Evolutionary conservation across 2,329 filamentous ascomycete species (phyloP), one percentile per base, ranked within the genome.

Genomic region (Chrysosporium queenslandicum): DNA sequence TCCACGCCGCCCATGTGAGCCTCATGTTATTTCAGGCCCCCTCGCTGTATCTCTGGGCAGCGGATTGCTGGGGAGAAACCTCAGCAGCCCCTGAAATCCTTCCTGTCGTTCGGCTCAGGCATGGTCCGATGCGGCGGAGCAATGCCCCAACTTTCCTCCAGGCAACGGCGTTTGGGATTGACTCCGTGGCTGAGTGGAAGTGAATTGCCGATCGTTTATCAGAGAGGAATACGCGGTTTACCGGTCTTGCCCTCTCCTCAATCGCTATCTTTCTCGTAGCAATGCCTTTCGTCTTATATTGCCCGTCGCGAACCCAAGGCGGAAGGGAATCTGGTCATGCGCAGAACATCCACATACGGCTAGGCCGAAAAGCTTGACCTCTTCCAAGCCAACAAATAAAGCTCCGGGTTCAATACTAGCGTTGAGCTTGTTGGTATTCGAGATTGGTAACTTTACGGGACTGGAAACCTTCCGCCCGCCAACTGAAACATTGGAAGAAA

Each of bases 391-490:
- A 9, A 12, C 30, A 18, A 25, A 47, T 37, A 41, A 41, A 20
- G 36, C 36, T 8, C 16, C 25, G 23, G 46, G 21, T n/a, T 41
- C n/a, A 41, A 41, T 49, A 49, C 46, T 49, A 49, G 46, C 36
- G 34, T 41, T 49, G 46, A 49, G 46, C 46, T 49, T 49, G 18
- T 34, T 36, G 11, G 23, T 30, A 30, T 3, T 7, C 20, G 6
- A 11, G 7, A 12, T n/a, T 41, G 46, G 46, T 41, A 49, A 40
- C 46, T 40, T 49, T 41, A 41, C 46, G 46, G 36, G 25, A 48
- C 40, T 39, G 20, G 20, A 29, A 40, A 37, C 12, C 16, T 47
- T 27, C 32, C 45, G 32, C 30, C 32, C 32, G 25, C 30, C 27
- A 36, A 25, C 32, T 47, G 45, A 47, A 21, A 47, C 45, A 47